phyloP scores from a whole-genome alignment of 148 eudicot genomes.

The Vaccinium corymbosum region DNA sequence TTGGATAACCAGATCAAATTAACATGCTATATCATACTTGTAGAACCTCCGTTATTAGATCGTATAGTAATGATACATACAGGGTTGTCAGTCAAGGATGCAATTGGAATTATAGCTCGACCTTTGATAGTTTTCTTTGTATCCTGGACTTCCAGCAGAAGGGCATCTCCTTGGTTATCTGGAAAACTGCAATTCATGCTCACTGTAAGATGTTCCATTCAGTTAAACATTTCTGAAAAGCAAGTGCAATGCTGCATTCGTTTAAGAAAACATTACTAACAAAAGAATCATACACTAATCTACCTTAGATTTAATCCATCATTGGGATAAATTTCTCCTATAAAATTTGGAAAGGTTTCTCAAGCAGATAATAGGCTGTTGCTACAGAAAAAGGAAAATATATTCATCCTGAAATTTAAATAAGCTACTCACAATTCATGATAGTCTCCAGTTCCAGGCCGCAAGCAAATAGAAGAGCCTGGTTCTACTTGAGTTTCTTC shows the following conservation, averaged over 20 bases:
- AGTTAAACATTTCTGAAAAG: background rate
- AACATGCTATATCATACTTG: background rate
- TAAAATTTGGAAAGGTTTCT: background rate
- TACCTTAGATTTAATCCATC: background rate
- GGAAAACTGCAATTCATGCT: slow-evolving; percentile 59
- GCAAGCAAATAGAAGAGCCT: slow-evolving; percentile 45
- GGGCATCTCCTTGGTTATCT: slow-evolving; percentile 73
- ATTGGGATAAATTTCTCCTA: background rate
- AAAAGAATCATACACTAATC: background rate
- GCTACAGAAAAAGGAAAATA: background rate
- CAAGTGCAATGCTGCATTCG: background rate
- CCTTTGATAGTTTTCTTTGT: slow-evolving; percentile 56
- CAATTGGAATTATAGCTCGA: slow-evolving; percentile 60
- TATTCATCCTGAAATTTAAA: background rate
- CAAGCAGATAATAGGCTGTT: background rate
- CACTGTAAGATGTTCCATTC: slow-evolving; percentile 4
- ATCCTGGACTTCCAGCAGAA: slow-evolving; percentile 63
- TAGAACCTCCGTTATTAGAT: background rate
- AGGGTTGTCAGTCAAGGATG: slow-evolving; percentile 54
- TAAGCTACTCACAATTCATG: slow-evolving; percentile 68
- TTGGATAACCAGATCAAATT: background rate
- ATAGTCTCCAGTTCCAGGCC: slow-evolving; percentile 74
- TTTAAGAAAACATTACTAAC: background rate
- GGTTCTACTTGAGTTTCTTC: slow-evolving; percentile 52
- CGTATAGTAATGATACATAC: slow-evolving; percentile 38